phyloP scores from a whole-genome alignment of 805 yeast genomes.

The Yamadazyma endophytica region DNA sequence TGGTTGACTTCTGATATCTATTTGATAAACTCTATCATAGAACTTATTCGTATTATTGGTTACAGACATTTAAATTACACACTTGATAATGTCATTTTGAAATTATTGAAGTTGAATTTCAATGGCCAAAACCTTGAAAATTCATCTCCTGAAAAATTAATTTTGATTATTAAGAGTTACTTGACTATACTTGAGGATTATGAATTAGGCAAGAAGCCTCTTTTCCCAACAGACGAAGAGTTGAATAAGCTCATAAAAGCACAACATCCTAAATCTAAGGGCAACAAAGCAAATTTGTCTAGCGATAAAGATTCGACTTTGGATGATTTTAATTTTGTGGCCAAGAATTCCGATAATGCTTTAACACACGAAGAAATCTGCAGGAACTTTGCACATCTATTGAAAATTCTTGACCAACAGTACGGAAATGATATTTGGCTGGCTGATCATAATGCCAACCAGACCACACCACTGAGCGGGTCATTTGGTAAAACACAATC shows the following conservation, averaged over 20 bases:
- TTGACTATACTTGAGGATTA: slow-evolving; percentile 65
- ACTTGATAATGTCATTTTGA: slow-evolving; percentile 72
- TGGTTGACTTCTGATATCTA: slow-evolving; percentile 70
- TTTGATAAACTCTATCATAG: slow-evolving; percentile 63
- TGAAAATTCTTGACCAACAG: slow-evolving; percentile 57
- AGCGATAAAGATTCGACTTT: not conserved
- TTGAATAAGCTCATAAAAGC: slow-evolving; percentile 11
- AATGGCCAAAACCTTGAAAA: slow-evolving; percentile 58
- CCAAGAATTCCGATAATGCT: slow-evolving; percentile 41
- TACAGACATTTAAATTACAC: slow-evolving; percentile 74
- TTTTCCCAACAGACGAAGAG: slow-evolving; percentile 63
- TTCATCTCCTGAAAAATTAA: slow-evolving; percentile 63
- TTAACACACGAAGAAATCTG: slow-evolving; percentile 70
- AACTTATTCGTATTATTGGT: slow-evolving; percentile 73
- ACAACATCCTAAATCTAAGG: slow-evolving; percentile 2
- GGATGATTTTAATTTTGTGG: slow-evolving; percentile 37
- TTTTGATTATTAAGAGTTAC: slow-evolving; percentile 68
- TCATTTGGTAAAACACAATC: slow-evolving; percentile 27
- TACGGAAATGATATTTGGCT: slow-evolving; percentile 39
- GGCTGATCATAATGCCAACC: slow-evolving; percentile 7
- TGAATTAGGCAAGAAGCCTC: slow-evolving; percentile 54
- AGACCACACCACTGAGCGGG: slow-evolving; percentile 7
- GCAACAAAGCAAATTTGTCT: not conserved
- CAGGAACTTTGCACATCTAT: slow-evolving; percentile 48
- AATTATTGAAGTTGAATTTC: slow-evolving; percentile 59